Evolutionary conservation across 108 stramenopile species (phyloP).

Genomic region (Aurantiochytrium sp.): DNA sequence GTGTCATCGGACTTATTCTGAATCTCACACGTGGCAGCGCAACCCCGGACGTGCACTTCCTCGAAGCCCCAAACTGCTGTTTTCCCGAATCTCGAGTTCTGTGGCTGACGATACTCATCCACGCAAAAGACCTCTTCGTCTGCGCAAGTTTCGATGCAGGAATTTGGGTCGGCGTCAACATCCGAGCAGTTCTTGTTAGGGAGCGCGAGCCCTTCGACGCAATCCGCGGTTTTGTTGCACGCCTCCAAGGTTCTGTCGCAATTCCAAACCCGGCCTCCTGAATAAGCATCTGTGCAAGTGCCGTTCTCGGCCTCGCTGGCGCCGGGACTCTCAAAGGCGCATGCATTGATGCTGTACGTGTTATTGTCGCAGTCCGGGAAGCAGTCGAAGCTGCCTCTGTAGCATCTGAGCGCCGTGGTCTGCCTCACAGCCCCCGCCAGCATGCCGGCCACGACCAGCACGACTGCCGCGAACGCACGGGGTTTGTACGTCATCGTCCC

Average conservation of each 20-base stretch:
- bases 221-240: background rate
- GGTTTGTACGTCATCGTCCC: too few species aligned
- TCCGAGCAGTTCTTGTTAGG: background rate
- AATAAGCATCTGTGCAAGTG: background rate
- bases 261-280: background rate
- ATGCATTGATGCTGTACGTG: background rate
- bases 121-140: background rate
- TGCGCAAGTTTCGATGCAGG: background rate
- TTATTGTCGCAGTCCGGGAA: background rate
- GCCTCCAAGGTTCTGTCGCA: background rate
- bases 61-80: constrained; percentile 11
- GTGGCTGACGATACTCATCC: background rate
- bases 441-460: too few species aligned
- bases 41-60: background rate
- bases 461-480: too few species aligned
- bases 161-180: too few species aligned
- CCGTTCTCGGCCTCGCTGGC: background rate
- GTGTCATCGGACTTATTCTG: background rate
- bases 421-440: background rate
- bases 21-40: background rate
- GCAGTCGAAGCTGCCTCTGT: background rate
- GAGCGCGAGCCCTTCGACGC: background rate
- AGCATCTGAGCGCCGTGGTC: background rate
- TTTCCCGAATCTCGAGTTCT: background rate
- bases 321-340: too few species aligned